Evolutionary conservation across 805 yeast genomes (phyloP).

Genomic region (Wickerhamiella siamensis): DNA sequence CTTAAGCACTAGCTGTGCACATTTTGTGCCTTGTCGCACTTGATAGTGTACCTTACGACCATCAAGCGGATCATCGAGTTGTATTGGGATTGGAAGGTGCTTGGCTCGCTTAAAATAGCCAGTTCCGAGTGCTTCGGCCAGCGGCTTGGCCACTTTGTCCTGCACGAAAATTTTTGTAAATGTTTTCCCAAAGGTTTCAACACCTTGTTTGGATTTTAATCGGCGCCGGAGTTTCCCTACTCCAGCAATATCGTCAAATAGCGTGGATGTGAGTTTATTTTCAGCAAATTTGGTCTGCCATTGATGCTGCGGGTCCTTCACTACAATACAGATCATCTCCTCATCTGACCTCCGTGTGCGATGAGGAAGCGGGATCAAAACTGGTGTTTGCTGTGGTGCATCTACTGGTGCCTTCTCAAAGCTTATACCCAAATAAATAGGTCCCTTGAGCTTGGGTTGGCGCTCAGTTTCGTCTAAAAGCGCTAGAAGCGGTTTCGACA

Average conservation of each 20-base stretch:
- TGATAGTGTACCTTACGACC: conserved; percentile 5
- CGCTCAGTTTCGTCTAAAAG: conserved; percentile 10
- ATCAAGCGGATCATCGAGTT: conserved; percentile 4
- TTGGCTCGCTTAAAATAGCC: conserved; percentile 14
- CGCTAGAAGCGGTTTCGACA: conserved; percentile 3
- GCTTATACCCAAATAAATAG: conserved; percentile 13
- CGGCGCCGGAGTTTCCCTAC: conserved; percentile 19
- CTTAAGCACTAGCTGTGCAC: conserved; percentile 16
- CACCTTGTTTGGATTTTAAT: conserved; percentile 12
- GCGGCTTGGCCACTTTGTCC: conserved; percentile 15
- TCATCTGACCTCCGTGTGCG: conserved; percentile 14
- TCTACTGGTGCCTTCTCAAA: conserved; percentile 9
- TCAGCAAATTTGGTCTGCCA: conserved; percentile 6
- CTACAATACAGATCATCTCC: conserved; percentile 14
- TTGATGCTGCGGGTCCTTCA: conserved; percentile 14
- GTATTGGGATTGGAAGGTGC: conserved; percentile 14
- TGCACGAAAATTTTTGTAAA: conserved; percentile 16
- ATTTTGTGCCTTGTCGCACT: conserved; percentile 4
- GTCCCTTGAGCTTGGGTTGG: conserved; percentile 12
- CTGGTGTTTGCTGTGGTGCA: conserved; percentile 12
- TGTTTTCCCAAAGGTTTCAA: conserved; percentile 13
- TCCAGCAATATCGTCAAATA: conserved; percentile 20
- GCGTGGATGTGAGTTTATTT: conserved; percentile 1
- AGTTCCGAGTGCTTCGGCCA: conserved; percentile 15
- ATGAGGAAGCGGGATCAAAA: conserved; percentile 16